Percentiles rank a stretch among this genome's conserved stretches.
Conservation (phyloP, 2,329 filamentous ascomycete species). For the Xylariaceae sp. region DNA sequence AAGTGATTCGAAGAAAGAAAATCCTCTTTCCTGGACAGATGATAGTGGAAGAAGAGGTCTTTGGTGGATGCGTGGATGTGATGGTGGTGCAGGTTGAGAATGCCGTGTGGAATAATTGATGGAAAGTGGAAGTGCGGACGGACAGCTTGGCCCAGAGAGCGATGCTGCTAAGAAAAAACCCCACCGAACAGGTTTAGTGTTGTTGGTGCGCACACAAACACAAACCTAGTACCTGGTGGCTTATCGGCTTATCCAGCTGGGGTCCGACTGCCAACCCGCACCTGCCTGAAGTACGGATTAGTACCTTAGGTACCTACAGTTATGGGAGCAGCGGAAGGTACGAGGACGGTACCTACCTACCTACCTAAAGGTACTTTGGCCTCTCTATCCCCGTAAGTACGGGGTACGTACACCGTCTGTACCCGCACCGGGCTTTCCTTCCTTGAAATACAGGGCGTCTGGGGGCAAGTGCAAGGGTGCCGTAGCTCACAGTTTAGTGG, state of each 20-base stretch:
- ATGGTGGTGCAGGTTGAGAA: slow-evolving; percentile 26
- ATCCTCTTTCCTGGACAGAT: slow-evolving; percentile 11
- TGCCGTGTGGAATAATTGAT: slow-evolving; percentile 29
- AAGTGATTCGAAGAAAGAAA: slow-evolving; percentile 15
- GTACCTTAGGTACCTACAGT: too few relatives aligned
- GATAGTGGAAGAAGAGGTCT: slow-evolving; percentile 24
- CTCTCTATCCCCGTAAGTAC: not conserved
- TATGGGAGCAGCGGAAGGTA: too few relatives aligned
- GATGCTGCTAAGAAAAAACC: slow-evolving; percentile 14
- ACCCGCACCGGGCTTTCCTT: too few relatives aligned
- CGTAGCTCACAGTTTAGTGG: too few relatives aligned
- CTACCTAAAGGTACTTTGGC: not conserved
- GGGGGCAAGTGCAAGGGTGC: too few relatives aligned
- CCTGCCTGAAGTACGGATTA: too few relatives aligned
- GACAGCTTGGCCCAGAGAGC: slow-evolving; percentile 18
- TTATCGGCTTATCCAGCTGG: slow-evolving; percentile 17
- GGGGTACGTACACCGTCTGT: not conserved
- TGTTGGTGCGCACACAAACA: slow-evolving; percentile 11
- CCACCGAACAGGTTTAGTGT: slow-evolving; percentile 19
- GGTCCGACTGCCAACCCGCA: too few relatives aligned
- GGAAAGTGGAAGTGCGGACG: slow-evolving; percentile 31
- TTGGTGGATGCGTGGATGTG: slow-evolving; percentile 29
- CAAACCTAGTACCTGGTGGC: not conserved
- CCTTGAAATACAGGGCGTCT: too few relatives aligned
- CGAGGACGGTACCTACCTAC: not conserved